Conservation (phyloP, 1,139 yeast genomes). For the Yamadazyma trypodendri region DNA sequence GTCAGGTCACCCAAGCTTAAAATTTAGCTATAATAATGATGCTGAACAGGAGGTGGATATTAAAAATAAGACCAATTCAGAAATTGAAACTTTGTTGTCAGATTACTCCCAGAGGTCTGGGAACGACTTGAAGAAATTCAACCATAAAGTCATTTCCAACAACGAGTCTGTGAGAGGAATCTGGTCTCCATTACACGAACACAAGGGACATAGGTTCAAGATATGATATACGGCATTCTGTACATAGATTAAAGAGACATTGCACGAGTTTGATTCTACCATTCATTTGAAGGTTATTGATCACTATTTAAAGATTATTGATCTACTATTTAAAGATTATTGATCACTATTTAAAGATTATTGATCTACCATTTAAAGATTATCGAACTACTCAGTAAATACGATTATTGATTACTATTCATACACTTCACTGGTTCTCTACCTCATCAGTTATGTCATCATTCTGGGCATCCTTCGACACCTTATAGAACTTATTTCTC, state of each 20-base stretch:
- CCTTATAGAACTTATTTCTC: constrained; percentile 59
- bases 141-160: constrained; percentile 71
- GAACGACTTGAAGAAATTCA: constrained; percentile 40
- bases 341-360: no score
- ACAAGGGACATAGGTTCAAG: constrained; percentile 65
- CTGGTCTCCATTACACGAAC: constrained; percentile 94
- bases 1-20: constrained; percentile 80
- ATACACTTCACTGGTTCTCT: no score
- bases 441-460: constrained; percentile 12
- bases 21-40: constrained; percentile 58
- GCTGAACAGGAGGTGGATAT: constrained; percentile 41
- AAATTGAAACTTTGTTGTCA: constrained; percentile 57
- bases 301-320: no score
- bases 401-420: not conserved
- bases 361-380: no score
- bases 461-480: constrained; percentile 23
- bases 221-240: constrained; percentile 37
- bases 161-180: constrained; percentile 92
- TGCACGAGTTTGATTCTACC: no score
- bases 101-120: constrained; percentile 48
- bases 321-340: no score
- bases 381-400: no score
- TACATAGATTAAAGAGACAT: constrained; percentile 3
- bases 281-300: no score
- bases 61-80: constrained; percentile 59